These are phyloP conservation scores for Chondrus crispus DNA, from an alignment of 23 red algal species.

Conservation along the genomic window DNA sequence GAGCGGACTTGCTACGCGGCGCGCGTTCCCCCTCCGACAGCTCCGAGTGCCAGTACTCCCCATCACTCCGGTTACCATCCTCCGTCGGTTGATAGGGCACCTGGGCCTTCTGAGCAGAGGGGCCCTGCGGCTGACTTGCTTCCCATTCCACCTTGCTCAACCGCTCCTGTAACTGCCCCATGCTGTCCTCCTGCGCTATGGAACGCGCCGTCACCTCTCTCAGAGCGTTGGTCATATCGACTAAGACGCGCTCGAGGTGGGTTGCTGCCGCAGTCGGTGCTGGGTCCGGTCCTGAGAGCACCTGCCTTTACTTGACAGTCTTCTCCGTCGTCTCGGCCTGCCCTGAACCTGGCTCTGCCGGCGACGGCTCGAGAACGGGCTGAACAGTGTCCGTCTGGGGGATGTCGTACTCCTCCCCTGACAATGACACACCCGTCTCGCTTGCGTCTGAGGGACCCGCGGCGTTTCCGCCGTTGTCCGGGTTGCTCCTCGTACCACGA, in stretches of 20 bases:
- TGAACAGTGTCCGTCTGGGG: background rate
- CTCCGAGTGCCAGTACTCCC: background rate
- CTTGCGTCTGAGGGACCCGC: background rate
- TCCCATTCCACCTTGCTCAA: background rate
- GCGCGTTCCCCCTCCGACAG: background rate
- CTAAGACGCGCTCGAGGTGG: background rate
- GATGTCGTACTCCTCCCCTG: background rate
- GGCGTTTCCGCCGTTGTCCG: background rate
- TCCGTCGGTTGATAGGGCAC: background rate
- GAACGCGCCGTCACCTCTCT: background rate
- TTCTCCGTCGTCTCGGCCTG: background rate
- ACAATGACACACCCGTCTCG: background rate
- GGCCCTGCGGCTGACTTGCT: background rate
- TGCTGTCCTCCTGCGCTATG: background rate
- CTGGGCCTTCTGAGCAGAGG: background rate
- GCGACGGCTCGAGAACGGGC: background rate
- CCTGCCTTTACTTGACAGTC: background rate
- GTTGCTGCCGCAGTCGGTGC: background rate
- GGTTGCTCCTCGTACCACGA: background rate
- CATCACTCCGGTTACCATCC: background rate
- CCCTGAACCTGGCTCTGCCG: background rate
- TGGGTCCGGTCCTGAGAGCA: background rate
- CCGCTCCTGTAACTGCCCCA: background rate
- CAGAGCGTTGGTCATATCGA: background rate
- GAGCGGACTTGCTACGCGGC: too few relatives aligned